Base-by-base conservation (phyloP, 1,284 basidiomycete species). In the Farysia itapuensis region DNA sequence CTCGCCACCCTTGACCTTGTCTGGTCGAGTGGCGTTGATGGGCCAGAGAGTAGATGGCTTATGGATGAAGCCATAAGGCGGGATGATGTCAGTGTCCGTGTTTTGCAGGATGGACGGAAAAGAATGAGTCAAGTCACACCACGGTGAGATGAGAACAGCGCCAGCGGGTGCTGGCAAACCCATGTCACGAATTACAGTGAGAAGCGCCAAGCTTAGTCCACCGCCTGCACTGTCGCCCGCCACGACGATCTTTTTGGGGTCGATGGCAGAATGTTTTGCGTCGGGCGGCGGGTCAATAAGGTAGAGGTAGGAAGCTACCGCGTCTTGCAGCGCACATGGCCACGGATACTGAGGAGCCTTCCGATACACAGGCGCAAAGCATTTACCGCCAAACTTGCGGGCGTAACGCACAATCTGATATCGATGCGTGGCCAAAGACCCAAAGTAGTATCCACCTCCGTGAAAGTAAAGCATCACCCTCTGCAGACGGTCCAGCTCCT, bases 171-270 rank as follows among this genome's bases (percentile, higher is more conserved):
- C 67, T 2, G 90, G 90, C 19, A 95, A 79, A 0, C 84, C 85
- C 1, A 84, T 79, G 77, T 99, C 95, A 3, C 95, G 86, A 26
- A 99, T 83, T n/a, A 95, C 83, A 75, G 94, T 90, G 2, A 98
- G 81, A 15, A 96, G 79, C 0, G 91, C 87, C 39, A 96, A 79
- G 0, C 84, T 83, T 12, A 97, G 79, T 0, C 91, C 92, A 4
- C 93, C 95, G 4, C 95, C 95, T 0, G 95, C 94, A 20, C 90
- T 94, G 77, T 95, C 92, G 1, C 95, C 95, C 0, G 86, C 86
- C 4, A 82, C 64, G 9, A 97, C 83, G 34, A 96, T 88, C 57
- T 87, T 85, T 1, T 82, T 82, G 0, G 94, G 92, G 43, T 88
- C 83, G 13, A 99, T 85, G 0, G 91, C 83, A 13, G 79, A 79